Conservation (phyloP, 2,329 filamentous ascomycete genomes). For the Nigrograna mackinnonii region DNA sequence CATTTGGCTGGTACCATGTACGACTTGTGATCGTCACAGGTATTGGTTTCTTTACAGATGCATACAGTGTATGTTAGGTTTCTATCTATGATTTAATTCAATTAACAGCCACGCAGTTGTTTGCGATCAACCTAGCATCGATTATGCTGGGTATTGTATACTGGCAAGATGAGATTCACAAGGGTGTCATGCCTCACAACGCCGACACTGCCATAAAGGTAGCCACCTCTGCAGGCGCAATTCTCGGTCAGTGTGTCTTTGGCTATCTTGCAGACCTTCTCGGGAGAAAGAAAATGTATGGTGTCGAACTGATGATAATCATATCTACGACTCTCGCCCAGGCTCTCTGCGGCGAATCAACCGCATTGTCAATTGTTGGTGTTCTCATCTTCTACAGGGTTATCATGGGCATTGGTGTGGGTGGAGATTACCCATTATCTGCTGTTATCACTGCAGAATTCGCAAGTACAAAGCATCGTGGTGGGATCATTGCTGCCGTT, state of each 20-base stretch:
- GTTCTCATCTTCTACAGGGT: constrained; percentile 27
- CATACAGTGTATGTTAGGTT: constrained; percentile 52
- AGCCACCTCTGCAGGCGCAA: constrained; percentile 78
- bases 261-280: constrained; percentile 53
- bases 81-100: too few relatives aligned
- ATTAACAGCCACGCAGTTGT: constrained; percentile 46
- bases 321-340: constrained; percentile 24
- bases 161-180: constrained; percentile 51
- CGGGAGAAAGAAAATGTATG: constrained; percentile 26
- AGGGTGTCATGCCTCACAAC: constrained; percentile 60
- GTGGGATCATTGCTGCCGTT: constrained; percentile 33
- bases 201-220: constrained; percentile 82
- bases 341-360: constrained; percentile 17
- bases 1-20: constrained; percentile 65
- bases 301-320: constrained; percentile 24
- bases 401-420: constrained; percentile 21
- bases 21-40: constrained; percentile 76
- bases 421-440: constrained; percentile 17
- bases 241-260: constrained; percentile 77
- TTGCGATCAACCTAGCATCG: constrained; percentile 73
- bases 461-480: constrained; percentile 29
- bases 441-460: constrained; percentile 31
- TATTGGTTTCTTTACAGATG: constrained; percentile 85
- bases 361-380: constrained; percentile 18
- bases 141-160: constrained; percentile 78